Evolutionary conservation across 495 filamentous ascomycete genomes (phyloP), one percentile per base, ranked within the genome.

Genomic region (Daldinia decipiens): DNA sequence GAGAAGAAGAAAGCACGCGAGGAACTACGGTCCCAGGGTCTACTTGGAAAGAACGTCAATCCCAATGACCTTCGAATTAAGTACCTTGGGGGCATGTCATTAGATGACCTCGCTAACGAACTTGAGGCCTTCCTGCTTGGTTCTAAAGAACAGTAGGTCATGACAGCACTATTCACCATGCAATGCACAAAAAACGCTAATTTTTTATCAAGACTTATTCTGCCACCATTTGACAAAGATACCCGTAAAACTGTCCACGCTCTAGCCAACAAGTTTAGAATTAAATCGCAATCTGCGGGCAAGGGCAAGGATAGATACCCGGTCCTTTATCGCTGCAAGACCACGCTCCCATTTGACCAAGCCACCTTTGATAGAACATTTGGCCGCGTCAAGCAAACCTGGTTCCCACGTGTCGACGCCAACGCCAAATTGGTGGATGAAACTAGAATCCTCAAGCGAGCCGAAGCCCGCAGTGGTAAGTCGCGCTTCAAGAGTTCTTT

Each of bases 281-380:
- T 98, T 59, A 96, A 92, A 67, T 97, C 93, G 2, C 91, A 94
- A 72, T 97, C 94, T 1, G 82, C 83, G 11, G 95, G 95, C n/a
- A 82, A 82, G 19, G 93, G 90, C 8, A 82, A 82, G n/a, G 82
- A 83, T 59, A 89, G 95, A 29, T 93, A 91, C 67, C 90, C 95
- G 2, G 83, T 93, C 13, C 83, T 98, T 5, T 88, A 89, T 71
- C 93, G 93, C 68, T 94, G 92, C 0, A 80, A 82, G 11, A 80
- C 81, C 5, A 95, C 93, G 0, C 74, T 80, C 0, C 68, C 74
- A 19, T 90, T 87, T 72, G 80, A 84, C 0, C 82, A 86, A 36
- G 76, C 76, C n/a, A 77, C 77, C 5, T 82, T 86, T 34, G 77
- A 83, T 15, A 65, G 70, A 51, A 78, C 76, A 6, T 75, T 86